Evolutionary conservation across 192 early-diverging fungal genomes (phyloP).

Genomic region (Lunasporangiospora selenospora): DNA sequence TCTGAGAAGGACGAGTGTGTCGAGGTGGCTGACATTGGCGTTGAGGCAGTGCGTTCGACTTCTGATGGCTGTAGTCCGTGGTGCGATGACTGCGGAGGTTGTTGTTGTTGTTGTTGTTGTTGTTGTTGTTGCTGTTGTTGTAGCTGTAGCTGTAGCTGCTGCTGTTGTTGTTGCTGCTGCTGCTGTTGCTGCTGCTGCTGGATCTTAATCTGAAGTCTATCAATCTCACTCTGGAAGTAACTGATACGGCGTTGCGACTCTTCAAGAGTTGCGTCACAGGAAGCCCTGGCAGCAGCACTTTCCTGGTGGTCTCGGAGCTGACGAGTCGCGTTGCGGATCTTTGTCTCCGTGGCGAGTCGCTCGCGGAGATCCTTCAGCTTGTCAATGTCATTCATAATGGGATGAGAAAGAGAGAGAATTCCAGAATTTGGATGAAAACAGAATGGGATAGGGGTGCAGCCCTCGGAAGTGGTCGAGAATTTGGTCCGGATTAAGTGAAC

Average conservation of each 20-base stretch:
- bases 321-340: constrained; percentile 35
- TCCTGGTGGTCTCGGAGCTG: constrained; percentile 42
- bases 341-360: constrained; percentile 34
- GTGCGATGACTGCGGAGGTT: too few relatives aligned
- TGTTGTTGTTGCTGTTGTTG: neutral
- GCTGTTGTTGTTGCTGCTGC: constrained; percentile 9
- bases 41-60: neutral
- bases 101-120: neutral
- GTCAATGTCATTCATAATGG: constrained; percentile 34
- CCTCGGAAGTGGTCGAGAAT: constrained; percentile 5
- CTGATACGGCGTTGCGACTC: constrained; percentile 70
- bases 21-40: neutral
- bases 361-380: constrained; percentile 41
- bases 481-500: constrained; percentile 57
- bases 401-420: neutral
- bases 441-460: neutral
- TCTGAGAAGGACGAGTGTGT: too few relatives aligned
- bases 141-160: neutral
- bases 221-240: constrained; percentile 72
- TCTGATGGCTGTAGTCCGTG: constrained; percentile 2
- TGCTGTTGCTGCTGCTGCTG: constrained; percentile 30
- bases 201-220: constrained; percentile 60
- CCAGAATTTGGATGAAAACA: neutral
- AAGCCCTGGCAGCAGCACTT: constrained; percentile 51
- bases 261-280: constrained; percentile 74